Evolutionary conservation across 139 green algal genomes (phyloP).

Genomic region (Chlamydomonas urium): DNA sequence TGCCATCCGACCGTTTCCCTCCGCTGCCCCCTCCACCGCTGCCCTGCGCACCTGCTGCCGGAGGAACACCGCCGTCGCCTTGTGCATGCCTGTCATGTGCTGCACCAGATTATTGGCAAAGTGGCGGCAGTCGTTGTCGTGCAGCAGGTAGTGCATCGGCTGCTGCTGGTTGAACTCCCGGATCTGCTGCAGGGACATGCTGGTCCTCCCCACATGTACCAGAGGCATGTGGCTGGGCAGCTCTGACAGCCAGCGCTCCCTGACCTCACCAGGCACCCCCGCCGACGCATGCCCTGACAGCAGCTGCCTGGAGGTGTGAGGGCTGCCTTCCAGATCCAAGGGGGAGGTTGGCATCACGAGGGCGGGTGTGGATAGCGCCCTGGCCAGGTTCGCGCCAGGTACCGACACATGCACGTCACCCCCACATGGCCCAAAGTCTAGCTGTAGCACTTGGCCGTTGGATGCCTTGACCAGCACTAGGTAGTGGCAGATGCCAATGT

Average conservation of each 20-base stretch:
- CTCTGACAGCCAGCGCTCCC: background rate
- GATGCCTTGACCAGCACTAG: conserved; percentile 40
- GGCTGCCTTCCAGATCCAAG: too few relatives aligned
- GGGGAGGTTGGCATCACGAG: too few relatives aligned
- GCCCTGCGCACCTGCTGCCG: background rate
- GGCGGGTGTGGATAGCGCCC: too few relatives aligned
- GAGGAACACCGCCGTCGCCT: background rate
- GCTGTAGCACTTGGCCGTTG: conserved; percentile 41
- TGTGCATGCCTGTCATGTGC: background rate
- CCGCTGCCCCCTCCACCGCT: too few relatives aligned
- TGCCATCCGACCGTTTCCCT: too few relatives aligned
- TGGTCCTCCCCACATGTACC: conserved; percentile 10
- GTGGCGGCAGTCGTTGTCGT: conserved; percentile 22
- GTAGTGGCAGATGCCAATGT: conserved; percentile 50
- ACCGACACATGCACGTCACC: conserved; percentile 31
- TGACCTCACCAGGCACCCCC: background rate
- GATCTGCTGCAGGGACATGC: conserved; percentile 31
- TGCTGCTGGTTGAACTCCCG: background rate
- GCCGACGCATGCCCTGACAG: too few relatives aligned
- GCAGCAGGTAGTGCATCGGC: conserved; percentile 5
- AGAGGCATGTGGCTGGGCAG: background rate
- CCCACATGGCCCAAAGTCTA: conserved; percentile 49
- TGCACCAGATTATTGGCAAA: conserved; percentile 9
- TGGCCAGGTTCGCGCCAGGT: too few relatives aligned
- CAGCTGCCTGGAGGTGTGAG: too few relatives aligned